Conservation (phyloP, 2,329 filamentous ascomycete genomes). For the Endocalyx cinctus region DNA sequence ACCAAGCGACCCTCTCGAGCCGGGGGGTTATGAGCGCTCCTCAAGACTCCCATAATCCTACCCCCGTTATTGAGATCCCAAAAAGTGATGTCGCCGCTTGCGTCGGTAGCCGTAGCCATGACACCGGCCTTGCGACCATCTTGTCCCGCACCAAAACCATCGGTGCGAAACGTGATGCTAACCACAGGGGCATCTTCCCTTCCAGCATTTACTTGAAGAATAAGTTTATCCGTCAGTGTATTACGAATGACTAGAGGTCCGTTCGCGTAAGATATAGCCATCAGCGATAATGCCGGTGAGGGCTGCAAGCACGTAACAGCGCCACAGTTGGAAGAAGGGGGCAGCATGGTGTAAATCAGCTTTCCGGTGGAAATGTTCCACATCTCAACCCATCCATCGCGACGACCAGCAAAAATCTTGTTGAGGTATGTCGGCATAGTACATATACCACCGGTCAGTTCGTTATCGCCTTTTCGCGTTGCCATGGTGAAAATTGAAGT, state of each 20-base stretch:
- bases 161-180: slow-evolving; percentile 85
- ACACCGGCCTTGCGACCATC: slow-evolving; percentile 83
- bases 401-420: slow-evolving; percentile 86
- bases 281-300: slow-evolving; percentile 74
- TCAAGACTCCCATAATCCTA: slow-evolving; percentile 77
- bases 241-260: slow-evolving; percentile 79
- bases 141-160: slow-evolving; percentile 80
- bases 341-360: slow-evolving; percentile 83
- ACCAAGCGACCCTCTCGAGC: slow-evolving; percentile 49
- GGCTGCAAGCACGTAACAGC: slow-evolving; percentile 84
- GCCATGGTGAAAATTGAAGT: slow-evolving; percentile 68
- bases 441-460: slow-evolving; percentile 73
- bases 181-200: slow-evolving; percentile 63
- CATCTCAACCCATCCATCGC: slow-evolving; percentile 87
- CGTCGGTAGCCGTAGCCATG: slow-evolving; percentile 82
- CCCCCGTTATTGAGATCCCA: slow-evolving; percentile 94
- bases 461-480: slow-evolving; percentile 53
- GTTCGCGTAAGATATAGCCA: slow-evolving; percentile 82
- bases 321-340: slow-evolving; percentile 67
- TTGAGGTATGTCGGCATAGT: slow-evolving; percentile 95
- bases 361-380: slow-evolving; percentile 96
- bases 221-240: slow-evolving; percentile 68
- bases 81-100: slow-evolving; percentile 84
- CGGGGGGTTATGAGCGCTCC: slow-evolving; percentile 81
- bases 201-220: slow-evolving; percentile 66